Evolutionary conservation across 495 filamentous ascomycete genomes (phyloP), one percentile per base, ranked within the genome.

Genomic region (Lentithecium fluviatile): DNA sequence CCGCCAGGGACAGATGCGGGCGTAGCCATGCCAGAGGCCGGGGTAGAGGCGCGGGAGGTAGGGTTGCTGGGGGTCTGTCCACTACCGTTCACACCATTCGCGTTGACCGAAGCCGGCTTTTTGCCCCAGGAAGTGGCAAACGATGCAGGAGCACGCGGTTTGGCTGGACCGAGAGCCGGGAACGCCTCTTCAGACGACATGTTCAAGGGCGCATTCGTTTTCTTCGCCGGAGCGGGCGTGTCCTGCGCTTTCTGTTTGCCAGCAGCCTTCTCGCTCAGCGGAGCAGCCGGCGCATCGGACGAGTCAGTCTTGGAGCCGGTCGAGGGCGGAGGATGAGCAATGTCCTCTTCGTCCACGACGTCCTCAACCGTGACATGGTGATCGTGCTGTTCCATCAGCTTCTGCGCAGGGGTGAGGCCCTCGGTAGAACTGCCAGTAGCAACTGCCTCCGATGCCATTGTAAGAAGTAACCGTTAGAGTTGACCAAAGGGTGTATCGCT

Each of bases 121-220:
- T 80, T 76, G 49, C 85, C 84, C 88, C 88, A 96, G 43, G 85
- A 81, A 40, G 85, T 83, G 32, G 87, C 78, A 51, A 73, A 72
- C 29, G 76, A 64, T 71, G 82, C 76, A 64, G 85, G 75, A 62
- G 78, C 72, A 62, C 79, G 73, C 20, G 87, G 76, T 74, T 88
- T 87, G 32, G 86, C 79, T 11, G 83, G 83, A 48, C 86, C 94
- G 46, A 98, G 80, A 36, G 90, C 84, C 19, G 94, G 94, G 77
- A 98, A 98, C 40, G 86, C 76, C 73, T 96, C 93, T 69, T 91
- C 88, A 3, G 91, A 96, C 63, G 86, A 79, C 7, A 90, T 88
- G 73, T 97, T 89, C 45, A 96, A 76, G 23, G 60, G 49, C 20
- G 25, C 52, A 48, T 36, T 52, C 11, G 71, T 70, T 11, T 79